Base-by-base conservation (phyloP, 1,139 yeast genomes). In the Yamadazyma triangularis region DNA sequence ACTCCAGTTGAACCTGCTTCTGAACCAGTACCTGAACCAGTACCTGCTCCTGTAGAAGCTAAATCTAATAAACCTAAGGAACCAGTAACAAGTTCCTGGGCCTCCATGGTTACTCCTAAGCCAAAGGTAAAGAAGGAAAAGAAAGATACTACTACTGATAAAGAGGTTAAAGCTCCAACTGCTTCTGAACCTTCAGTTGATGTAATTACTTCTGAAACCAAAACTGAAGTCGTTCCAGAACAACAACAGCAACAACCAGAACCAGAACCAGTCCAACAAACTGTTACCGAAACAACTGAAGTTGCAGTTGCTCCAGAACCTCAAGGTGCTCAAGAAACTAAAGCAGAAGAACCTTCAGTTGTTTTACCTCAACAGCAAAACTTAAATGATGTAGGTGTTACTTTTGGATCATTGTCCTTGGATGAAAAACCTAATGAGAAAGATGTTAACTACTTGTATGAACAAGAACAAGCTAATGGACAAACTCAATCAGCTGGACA, bases 371-470 rank as follows among this genome's bases (percentile, higher is more conserved):
- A 70, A 25, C 53, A 68, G 28, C 61, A 68, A 39, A 60, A 67
- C 40, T 62, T 66, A 27, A 72, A 72, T 47, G 66, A 74, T 36
- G 78, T 77, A 30, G 86, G 84, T 43, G 82, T 80, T 33, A 80
- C 83, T 32, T 81, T 81, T 48, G 87, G 88, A 32, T 74, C 83
- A 12, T 65, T 78, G 54, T 62, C 76, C 24, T 60, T 73, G 43
- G 69, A 63, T 27, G 79, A 73, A 28, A 71, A 64, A 28, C 30
- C 48, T 28, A 44, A 41, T 13, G 37, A 38, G 12, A 18, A 25
- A 28, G 11, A 25, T 28, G 15, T 25, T 35, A 30, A 28, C 32
- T 29, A 26, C 41, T 18, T 18, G 9, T 18, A 18, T 18, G 20
- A 38, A 34, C 41, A 38, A 29, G 38, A 27, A 26, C 42, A n/a